Base-by-base conservation (phyloP, 2,329 filamentous ascomycete genomes). In the Exophiala oligosperma region DNA sequence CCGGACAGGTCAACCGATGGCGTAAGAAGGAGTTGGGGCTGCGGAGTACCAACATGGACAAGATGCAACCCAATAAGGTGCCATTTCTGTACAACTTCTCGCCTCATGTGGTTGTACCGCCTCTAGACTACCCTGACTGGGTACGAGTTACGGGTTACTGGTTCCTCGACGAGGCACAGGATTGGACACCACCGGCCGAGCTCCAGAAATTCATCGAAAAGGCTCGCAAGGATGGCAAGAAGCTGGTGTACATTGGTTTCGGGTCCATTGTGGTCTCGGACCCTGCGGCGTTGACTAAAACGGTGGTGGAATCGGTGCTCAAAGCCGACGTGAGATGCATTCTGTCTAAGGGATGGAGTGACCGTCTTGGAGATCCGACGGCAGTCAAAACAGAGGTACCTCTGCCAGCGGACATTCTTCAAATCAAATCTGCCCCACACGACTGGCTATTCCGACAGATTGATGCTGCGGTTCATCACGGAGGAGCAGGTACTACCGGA, bases 41-140 rank as follows among this genome's bases (percentile, higher is more conserved):
- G 28, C 89, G 88, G 52, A 88, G 86, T 63, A 99, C 94, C 1
- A 91, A 79, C 57, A 78, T 96, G 44, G 90, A 94, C 71, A 96
- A 92, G 76, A 85, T 99, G 84, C 92, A 97, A 75, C 88, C 90
- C 1, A 96, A 97, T 77, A 95, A 96, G 72, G 91, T 97, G n/a
- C 94, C 94, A 0, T 99, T 99, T 74, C 75, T 99, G 47, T 99
- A 99, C 79, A 97, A 97, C 75, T 97, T 97, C 73, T 96, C 91
- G 56, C 91, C 92, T 0, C 89, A 86, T 9, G 94, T 99, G 11
- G 94, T 99, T n/a, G 86, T 90, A 1, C 93, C 92, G 28, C 94
- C 94, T 14, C 80, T 97, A 1, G 94, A 99, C 75, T 99, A 92
- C 75, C 93, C 91, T 43, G 94, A 97, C 73, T 99, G 94, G 94